A percentile compares a stretch with the other conserved stretches of the same genome.
Conservation (phyloP, 768 basidiomycete genomes). For the Rhodotorula toruloides region DNA sequence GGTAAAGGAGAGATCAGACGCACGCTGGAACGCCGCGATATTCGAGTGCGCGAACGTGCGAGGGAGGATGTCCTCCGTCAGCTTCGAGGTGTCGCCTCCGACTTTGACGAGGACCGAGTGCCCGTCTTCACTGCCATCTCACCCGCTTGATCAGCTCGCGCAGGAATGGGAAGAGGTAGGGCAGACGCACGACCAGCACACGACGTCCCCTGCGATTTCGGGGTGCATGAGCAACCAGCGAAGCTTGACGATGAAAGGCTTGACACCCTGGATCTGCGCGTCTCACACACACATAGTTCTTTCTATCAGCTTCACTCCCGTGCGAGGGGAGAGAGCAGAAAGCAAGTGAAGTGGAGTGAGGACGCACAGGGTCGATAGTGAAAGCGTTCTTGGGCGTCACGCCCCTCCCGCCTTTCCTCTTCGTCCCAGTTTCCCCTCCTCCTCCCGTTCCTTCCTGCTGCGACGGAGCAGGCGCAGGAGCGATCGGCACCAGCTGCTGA, state of each 20-base stretch:
- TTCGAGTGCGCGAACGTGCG: constrained; percentile 1
- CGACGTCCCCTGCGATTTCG: not conserved
- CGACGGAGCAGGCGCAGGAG: not conserved
- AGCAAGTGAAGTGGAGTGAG: not conserved
- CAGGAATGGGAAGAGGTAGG: not conserved
- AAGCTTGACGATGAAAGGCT: constrained; percentile 25
- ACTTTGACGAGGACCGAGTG: constrained; percentile 1
- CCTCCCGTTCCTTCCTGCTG: not conserved
- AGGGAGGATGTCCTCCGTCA: not conserved
- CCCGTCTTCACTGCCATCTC: not conserved
- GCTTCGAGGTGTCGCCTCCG: not conserved
- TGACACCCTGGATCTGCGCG: constrained; percentile 9
- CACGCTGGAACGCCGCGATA: not conserved
- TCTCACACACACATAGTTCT: not conserved
- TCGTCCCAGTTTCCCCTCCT: not conserved
- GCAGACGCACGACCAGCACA: constrained; percentile 19
- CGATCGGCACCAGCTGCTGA: not conserved
- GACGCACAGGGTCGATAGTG: not conserved
- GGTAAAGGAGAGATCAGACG: not conserved
- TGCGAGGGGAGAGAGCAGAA: not conserved
- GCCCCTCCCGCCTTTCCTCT: not conserved
- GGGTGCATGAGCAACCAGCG: constrained; percentile 9
- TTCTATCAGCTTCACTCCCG: not conserved
- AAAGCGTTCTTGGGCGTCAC: constrained; percentile 1
- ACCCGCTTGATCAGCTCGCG: not conserved